A percentile compares a stretch with the other conserved stretches of the same genome.
These are phyloP conservation scores for Fusarium pseudonygamai DNA, from an alignment of 2,329 filamentous ascomycete species.

Conservation along the genomic window DNA sequence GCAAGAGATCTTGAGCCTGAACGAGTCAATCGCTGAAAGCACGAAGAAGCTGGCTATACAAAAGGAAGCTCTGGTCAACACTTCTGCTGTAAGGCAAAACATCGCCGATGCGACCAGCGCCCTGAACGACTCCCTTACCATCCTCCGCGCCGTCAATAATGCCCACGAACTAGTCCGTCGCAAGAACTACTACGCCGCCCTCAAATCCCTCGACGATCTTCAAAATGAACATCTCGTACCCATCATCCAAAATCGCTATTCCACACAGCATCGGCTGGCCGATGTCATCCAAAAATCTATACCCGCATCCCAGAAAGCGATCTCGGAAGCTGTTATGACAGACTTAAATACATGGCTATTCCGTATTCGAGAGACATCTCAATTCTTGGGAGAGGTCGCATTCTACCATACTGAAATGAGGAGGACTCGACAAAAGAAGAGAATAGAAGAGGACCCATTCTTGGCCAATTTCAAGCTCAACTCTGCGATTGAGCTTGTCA, in stretches of 20 bases:
- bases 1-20: slow-evolving; percentile 88
- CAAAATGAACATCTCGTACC: slow-evolving; percentile 91
- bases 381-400: slow-evolving; percentile 94
- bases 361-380: slow-evolving; percentile 92
- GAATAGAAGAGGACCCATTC: slow-evolving; percentile 78
- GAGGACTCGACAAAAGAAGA: slow-evolving; percentile 82
- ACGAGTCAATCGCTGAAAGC: slow-evolving; percentile 93
- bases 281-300: slow-evolving; percentile 97
- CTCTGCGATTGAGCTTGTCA: slow-evolving; percentile 93
- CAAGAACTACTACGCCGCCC: slow-evolving; percentile 94
- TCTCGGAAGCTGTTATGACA: slow-evolving; percentile 95
- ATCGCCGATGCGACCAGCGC: slow-evolving; percentile 93
- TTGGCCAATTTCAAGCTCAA: slow-evolving; percentile 89
- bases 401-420: slow-evolving; percentile 96
- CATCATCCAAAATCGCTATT: slow-evolving; percentile 80
- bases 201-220: slow-evolving; percentile 93
- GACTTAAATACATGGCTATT: slow-evolving; percentile 98
- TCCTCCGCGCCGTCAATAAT: slow-evolving; percentile 91
- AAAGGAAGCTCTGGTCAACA: slow-evolving; percentile 94
- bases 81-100: slow-evolving; percentile 90
- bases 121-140: slow-evolving; percentile 89
- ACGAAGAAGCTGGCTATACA: slow-evolving; percentile 94
- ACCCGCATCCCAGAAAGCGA: slow-evolving; percentile 88
- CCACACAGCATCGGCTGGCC: slow-evolving; percentile 93
- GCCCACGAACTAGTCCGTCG: slow-evolving; percentile 90